Conservation (phyloP, 352 stramenopile genomes). For the Thraustotheca clavata region DNA sequence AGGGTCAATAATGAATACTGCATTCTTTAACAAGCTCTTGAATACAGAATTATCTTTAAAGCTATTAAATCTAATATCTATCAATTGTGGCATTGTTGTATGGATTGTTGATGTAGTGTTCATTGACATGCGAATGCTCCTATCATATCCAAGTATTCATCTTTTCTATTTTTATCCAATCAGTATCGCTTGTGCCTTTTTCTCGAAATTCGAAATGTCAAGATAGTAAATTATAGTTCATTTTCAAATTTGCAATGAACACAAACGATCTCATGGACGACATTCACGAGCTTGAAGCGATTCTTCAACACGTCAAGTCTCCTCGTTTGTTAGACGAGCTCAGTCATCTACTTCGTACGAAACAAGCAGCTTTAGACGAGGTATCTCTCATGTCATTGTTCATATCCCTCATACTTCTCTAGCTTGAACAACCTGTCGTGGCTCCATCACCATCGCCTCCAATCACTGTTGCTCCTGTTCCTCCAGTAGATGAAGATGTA, state of each 20-base stretch:
- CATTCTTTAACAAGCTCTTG: no score
- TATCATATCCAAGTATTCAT: no score
- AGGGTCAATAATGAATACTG: no score
- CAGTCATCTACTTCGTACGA: constrained; percentile 42
- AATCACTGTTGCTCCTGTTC: constrained; percentile 25
- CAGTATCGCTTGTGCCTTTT: background rate
- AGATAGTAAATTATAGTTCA: background rate
- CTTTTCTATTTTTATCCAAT: no score
- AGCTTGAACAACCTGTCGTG: constrained; percentile 16
- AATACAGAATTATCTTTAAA: no score
- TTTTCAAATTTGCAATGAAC: constrained; percentile 4
- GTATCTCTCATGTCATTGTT: constrained; percentile 7
- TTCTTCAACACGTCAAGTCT: constrained; percentile 46
- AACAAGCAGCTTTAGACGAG: constrained; percentile 40
- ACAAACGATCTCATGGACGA: constrained; percentile 33
- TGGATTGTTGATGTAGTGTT: no score
- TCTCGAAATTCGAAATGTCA: constrained; percentile 21
- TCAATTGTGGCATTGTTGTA: no score
- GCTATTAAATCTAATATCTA: no score
- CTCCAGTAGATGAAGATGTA: constrained; percentile 33
- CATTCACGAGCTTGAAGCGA: constrained; percentile 53
- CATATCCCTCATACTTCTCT: no score
- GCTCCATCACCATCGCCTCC: constrained; percentile 21
- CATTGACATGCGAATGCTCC: no score
- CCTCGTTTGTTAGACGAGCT: constrained; percentile 55